Conservation (phyloP, 2,329 filamentous ascomycete genomes). For the Parafenestella ontariensis region DNA sequence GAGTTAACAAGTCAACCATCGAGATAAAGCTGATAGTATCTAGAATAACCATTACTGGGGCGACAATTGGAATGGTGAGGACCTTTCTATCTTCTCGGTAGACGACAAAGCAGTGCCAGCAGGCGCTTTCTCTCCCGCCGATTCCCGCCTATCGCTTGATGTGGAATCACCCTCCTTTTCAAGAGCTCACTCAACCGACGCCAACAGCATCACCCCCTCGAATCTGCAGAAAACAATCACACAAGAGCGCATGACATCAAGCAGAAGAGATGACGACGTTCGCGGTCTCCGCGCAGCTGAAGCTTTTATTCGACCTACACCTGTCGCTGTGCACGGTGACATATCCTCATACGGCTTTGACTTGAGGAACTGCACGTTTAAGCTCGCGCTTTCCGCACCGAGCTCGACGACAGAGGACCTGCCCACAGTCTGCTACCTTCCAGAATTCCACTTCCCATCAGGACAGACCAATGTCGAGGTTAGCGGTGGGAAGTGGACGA, state of each 20-base stretch:
- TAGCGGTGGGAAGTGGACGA: constrained; percentile 88
- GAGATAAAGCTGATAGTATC: constrained; percentile 18
- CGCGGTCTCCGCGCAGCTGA: constrained; percentile 85
- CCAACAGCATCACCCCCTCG: constrained; percentile 68
- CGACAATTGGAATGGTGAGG: constrained; percentile 97
- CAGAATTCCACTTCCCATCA: constrained; percentile 89
- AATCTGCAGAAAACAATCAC: constrained; percentile 79
- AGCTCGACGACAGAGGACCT: constrained; percentile 66
- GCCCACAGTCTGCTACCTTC: constrained; percentile 85
- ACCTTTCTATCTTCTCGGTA: constrained; percentile 85
- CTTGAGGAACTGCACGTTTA: constrained; percentile 78
- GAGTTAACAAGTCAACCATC: constrained; percentile 31
- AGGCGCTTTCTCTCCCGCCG: constrained; percentile 58
- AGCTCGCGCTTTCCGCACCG: constrained; percentile 70
- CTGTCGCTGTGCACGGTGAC: constrained; percentile 75
- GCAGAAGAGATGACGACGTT: constrained; percentile 32
- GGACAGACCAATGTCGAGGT: constrained; percentile 75
- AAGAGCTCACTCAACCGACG: constrained; percentile 57
- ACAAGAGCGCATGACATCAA: constrained; percentile 56
- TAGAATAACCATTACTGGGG: constrained; percentile 88
- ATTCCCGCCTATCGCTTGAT: constrained; percentile 59
- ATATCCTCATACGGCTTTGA: constrained; percentile 81
- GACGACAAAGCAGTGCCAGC: constrained; percentile 74
- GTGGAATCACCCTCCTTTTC: constrained; percentile 62
- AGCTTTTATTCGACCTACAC: constrained; percentile 87